Percentiles rank a stretch among this genome's conserved stretches.
These are phyloP conservation scores for Aspergillus quadrilineatus DNA, from an alignment of 2,329 filamentous ascomycete genomes.

Conservation along the genomic window DNA sequence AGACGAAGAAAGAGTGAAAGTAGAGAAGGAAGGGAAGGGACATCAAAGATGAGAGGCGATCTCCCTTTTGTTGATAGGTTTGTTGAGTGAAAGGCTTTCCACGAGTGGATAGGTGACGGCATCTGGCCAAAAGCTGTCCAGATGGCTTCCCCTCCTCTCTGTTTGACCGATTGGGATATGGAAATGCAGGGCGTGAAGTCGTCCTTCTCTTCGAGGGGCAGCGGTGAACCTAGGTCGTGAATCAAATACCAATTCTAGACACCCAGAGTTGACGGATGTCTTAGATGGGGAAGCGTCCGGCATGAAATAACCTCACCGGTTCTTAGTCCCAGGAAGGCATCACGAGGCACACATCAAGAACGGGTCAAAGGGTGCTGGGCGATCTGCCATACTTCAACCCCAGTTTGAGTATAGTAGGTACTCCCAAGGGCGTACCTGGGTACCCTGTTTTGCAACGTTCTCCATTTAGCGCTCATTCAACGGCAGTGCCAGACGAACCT, in stretches of 20 bases:
- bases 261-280: slow-evolving; percentile 22
- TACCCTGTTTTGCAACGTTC: slow-evolving; percentile 16
- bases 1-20: slow-evolving; percentile 5
- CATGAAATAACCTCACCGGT: slow-evolving; percentile 21
- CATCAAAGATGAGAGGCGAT: slow-evolving; percentile 18
- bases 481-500: slow-evolving; percentile 3
- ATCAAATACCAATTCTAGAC: slow-evolving; percentile 18
- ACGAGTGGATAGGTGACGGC: slow-evolving; percentile 24
- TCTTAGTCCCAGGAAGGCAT: slow-evolving; percentile 20
- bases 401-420: slow-evolving; percentile 20
- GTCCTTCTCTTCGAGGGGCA: slow-evolving; percentile 16
- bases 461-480: slow-evolving; percentile 8
- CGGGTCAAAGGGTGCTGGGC: slow-evolving; percentile 13
- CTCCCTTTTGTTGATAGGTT: slow-evolving; percentile 26
- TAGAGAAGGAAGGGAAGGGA: slow-evolving; percentile 11
- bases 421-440: slow-evolving; percentile 10
- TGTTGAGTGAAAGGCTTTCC: slow-evolving; percentile 16
- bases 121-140: slow-evolving; percentile 18
- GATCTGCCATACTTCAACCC: slow-evolving; percentile 22
- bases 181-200: slow-evolving; percentile 12
- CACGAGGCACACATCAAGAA: slow-evolving; percentile 23
- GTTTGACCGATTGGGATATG: slow-evolving; percentile 19
- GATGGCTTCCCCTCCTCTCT: slow-evolving; percentile 16
- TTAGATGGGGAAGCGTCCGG: slow-evolving; percentile 22
- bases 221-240: slow-evolving; percentile 23